A percentile compares a stretch with the other conserved stretches of the same genome.
These are phyloP conservation scores for Trichoderma brevicompactum DNA, from an alignment of 2,329 filamentous ascomycete species.

Conservation along the genomic window DNA sequence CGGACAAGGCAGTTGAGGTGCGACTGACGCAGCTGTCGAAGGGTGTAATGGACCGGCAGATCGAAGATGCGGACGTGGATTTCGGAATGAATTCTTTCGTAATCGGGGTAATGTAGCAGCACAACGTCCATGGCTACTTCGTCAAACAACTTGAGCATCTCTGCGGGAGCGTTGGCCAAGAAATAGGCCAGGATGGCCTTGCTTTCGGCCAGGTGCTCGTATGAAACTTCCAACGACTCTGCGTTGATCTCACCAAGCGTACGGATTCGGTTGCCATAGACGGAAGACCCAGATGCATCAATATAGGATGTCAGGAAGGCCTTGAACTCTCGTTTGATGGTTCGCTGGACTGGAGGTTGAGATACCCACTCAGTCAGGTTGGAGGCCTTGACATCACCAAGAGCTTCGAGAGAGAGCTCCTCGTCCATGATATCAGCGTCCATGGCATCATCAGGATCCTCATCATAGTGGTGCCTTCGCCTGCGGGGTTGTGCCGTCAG, in stretches of 20 bases:
- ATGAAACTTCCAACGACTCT: slow-evolving; percentile 94
- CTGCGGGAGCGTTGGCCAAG: slow-evolving; percentile 91
- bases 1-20: slow-evolving; percentile 95
- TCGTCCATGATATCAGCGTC: slow-evolving; percentile 94
- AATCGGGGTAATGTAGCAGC: slow-evolving; percentile 94
- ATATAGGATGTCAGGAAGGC: slow-evolving; percentile 96
- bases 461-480: slow-evolving; percentile 88
- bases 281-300: slow-evolving; percentile 84
- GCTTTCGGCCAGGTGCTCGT: slow-evolving; percentile 84
- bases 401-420: slow-evolving; percentile 86
- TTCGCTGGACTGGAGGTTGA: slow-evolving; percentile 84
- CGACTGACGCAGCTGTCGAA: slow-evolving; percentile 91
- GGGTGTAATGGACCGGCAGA: slow-evolving; percentile 90
- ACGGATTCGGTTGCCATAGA: slow-evolving; percentile 92
- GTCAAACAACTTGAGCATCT: slow-evolving; percentile 95
- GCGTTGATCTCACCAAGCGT: slow-evolving; percentile 97
- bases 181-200: slow-evolving; percentile 97
- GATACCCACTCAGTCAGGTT: slow-evolving; percentile 96
- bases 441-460: slow-evolving; percentile 91
- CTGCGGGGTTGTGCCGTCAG: slow-evolving; percentile 83
- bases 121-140: slow-evolving; percentile 96
- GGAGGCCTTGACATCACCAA: slow-evolving; percentile 90
- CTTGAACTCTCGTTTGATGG: slow-evolving; percentile 96
- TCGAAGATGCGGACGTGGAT: slow-evolving; percentile 98
- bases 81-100: slow-evolving; percentile 95